Percentiles rank a stretch among this genome's conserved stretches.
Evolutionary conservation across 768 basidiomycete species (phyloP).

Genomic region (Lactarius sp.): DNA sequence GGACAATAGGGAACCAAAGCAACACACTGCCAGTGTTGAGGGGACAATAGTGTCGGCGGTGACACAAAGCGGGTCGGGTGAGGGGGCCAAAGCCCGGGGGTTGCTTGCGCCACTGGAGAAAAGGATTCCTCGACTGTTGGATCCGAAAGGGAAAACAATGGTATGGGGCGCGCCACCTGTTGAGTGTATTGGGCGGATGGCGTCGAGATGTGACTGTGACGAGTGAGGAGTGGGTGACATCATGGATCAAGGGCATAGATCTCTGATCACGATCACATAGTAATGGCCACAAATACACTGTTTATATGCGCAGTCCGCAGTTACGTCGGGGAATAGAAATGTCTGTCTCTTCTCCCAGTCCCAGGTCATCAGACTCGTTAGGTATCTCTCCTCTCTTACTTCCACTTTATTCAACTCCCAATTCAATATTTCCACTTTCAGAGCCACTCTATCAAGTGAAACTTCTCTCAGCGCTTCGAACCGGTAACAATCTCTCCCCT

Average conservation of each 20-base stretch:
- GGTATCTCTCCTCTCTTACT: neutral
- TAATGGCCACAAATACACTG: neutral
- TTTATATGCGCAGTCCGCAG: slow-evolving; percentile 4
- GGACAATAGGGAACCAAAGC: neutral
- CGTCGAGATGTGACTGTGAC: slow-evolving; percentile 30
- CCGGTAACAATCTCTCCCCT: slow-evolving; percentile 28
- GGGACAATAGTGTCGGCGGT: neutral
- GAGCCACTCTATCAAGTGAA: slow-evolving; percentile 41
- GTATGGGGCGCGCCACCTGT: slow-evolving; percentile 62
- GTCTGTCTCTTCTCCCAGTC: neutral
- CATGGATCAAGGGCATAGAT: neutral
- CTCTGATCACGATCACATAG: neutral
- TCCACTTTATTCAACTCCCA: neutral
- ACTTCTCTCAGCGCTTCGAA: slow-evolving; percentile 39
- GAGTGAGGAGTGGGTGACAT: slow-evolving; percentile 27
- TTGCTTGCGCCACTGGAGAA: neutral
- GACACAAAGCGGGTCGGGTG: neutral
- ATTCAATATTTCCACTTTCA: neutral
- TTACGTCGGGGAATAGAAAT: neutral
- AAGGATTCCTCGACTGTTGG: slow-evolving; percentile 37
- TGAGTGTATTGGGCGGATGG: slow-evolving; percentile 40
- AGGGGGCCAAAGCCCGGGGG: neutral
- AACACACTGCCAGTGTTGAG: neutral
- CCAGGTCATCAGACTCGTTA: neutral
- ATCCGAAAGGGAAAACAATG: slow-evolving; percentile 50